Conservation (phyloP, 306 rosid species). For the Mimosa pudica region DNA sequence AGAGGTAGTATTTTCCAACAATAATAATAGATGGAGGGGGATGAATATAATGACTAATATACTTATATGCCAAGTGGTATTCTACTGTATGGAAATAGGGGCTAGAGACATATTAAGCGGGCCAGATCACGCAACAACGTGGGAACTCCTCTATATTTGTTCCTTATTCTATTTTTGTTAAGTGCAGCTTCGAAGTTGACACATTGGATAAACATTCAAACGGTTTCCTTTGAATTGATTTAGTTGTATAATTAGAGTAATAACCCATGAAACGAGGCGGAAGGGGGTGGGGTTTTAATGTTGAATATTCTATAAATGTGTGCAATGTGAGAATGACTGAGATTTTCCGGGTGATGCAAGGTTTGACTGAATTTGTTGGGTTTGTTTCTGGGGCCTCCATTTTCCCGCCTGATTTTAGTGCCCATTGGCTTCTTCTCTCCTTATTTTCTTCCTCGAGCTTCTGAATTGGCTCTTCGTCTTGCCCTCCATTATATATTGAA, state of each 20-base stretch:
- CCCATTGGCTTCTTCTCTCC: constrained; percentile 66
- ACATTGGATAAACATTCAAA: constrained; percentile 14
- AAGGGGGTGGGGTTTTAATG: not conserved
- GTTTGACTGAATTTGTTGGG: constrained; percentile 57
- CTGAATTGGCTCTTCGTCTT: constrained; percentile 65
- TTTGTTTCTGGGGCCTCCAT: constrained; percentile 14
- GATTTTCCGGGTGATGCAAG: constrained; percentile 47
- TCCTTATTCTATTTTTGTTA: not conserved
- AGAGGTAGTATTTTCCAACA: too few species aligned
- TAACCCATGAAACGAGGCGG: not conserved
- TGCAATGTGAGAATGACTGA: constrained; percentile 35
- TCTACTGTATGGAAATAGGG: not conserved
- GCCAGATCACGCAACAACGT: constrained; percentile 40
- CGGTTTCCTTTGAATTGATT: constrained; percentile 1
- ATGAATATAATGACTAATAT: not conserved
- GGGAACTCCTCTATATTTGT: constrained; percentile 14
- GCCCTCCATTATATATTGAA: constrained; percentile 62
- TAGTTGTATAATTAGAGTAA: not conserved
- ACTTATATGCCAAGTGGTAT: not conserved
- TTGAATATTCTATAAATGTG: not conserved
- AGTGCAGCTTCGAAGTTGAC: constrained; percentile 29
- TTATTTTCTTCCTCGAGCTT: constrained; percentile 88
- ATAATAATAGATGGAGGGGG: too few species aligned
- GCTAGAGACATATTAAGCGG: constrained; percentile 1
- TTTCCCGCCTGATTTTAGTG: constrained; percentile 50